These are phyloP conservation scores for Globisporangium rhizosaccharum DNA, from an alignment of 352 stramenopile species.

Conservation along the genomic window DNA sequence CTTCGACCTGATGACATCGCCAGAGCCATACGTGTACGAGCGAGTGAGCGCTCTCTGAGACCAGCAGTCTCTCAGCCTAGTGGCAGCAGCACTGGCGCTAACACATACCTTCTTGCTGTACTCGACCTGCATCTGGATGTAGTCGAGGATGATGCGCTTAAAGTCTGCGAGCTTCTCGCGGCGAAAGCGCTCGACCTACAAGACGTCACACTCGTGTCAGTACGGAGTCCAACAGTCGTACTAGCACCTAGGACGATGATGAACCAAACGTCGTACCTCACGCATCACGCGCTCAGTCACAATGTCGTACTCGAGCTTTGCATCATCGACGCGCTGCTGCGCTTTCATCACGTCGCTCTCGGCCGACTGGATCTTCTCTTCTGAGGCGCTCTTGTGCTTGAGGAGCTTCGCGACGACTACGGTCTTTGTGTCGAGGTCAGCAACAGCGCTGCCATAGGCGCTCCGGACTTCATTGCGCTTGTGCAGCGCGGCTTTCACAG, in stretches of 20 bases:
- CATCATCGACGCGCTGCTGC: slow-evolving; percentile 82
- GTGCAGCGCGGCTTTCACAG: slow-evolving; percentile 91
- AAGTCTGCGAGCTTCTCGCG: slow-evolving; percentile 94
- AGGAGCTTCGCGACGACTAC: slow-evolving; percentile 48
- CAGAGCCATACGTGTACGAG: no score
- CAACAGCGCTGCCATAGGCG: slow-evolving; percentile 81
- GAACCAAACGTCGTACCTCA: slow-evolving; percentile 35
- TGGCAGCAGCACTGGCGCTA: neutral
- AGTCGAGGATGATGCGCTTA: slow-evolving; percentile 94
- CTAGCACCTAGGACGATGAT: neutral
- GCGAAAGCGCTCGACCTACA: slow-evolving; percentile 94
- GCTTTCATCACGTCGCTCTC: slow-evolving; percentile 71
- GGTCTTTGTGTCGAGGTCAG: slow-evolving; percentile 86
- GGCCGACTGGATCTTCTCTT: slow-evolving; percentile 88
- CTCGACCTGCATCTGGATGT: slow-evolving; percentile 96
- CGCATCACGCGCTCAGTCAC: slow-evolving; percentile 92
- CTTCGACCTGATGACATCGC: slow-evolving; percentile 36
- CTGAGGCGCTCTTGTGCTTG: slow-evolving; percentile 57
- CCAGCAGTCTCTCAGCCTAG: neutral
- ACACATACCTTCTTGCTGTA: slow-evolving; percentile 90
- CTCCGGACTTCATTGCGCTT: slow-evolving; percentile 91
- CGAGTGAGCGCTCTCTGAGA: neutral
- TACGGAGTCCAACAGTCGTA: neutral
- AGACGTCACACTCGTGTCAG: neutral
- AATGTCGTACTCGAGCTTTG: slow-evolving; percentile 92